These are phyloP conservation scores for Gossypium schwendimanii DNA, from an alignment of 441 rosid species.

Conservation along the genomic window DNA sequence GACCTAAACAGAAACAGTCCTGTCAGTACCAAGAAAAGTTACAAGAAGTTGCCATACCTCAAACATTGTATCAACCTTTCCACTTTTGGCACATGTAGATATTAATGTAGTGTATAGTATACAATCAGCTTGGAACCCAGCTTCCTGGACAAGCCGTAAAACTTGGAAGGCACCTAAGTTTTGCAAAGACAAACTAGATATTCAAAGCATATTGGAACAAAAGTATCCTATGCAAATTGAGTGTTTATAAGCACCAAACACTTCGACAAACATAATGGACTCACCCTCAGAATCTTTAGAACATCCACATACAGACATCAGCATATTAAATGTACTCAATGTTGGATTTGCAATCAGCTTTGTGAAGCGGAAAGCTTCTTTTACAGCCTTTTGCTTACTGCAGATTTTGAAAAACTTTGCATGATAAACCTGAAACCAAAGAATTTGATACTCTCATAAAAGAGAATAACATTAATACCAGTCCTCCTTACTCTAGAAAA, in stretches of 20 bases:
- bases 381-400: conserved; percentile 57
- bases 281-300: conserved; percentile 73
- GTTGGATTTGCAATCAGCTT: conserved; percentile 74
- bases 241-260: background rate
- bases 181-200: conserved; percentile 19
- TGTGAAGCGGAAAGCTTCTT: conserved; percentile 82
- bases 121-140: conserved; percentile 68
- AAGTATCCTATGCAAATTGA: conserved; percentile 6
- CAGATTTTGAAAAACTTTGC: conserved; percentile 67
- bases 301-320: conserved; percentile 76
- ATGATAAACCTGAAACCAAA: conserved; percentile 66
- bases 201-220: conserved; percentile 3
- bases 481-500: background rate
- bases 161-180: conserved; percentile 68
- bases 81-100: conserved; percentile 85
- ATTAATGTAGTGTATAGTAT: conserved; percentile 87
- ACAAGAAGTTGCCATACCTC: conserved; percentile 48
- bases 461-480: background rate
- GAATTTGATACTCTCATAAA: background rate
- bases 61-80: conserved; percentile 93
- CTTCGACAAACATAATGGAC: conserved; percentile 12
- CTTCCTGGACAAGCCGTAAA: conserved; percentile 56
- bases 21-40: conserved; percentile 12
- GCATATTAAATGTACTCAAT: conserved; percentile 91
- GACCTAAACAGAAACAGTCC: background rate